Base-by-base conservation (phyloP, 2,329 filamentous ascomycete species). In the Orbilia ellipsospora region DNA sequence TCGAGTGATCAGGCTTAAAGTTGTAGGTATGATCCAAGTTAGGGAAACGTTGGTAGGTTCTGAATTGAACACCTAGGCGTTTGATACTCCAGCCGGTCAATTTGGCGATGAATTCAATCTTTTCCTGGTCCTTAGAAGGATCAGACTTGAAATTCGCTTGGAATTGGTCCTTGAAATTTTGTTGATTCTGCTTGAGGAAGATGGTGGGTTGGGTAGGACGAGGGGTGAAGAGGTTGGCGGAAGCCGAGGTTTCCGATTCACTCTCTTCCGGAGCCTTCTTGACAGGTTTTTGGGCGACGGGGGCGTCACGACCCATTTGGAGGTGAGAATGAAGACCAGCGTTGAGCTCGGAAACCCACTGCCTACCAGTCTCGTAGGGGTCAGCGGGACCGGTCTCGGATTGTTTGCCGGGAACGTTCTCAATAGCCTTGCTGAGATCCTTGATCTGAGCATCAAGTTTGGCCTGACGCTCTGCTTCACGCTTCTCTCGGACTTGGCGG, bases 141-240 rank as follows among this genome's bases (percentile, higher is more conserved):
- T 75, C 72, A n/a, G 72, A 69, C 42, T 75, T 75, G 59, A 69
- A 69, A 20, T 75, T 64, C 8, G 62, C 45, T 23, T 63, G 56
- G 28, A 75, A 75, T 4, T 69, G 59, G 28, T 69, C 72, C n/a
- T 75, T 75, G 26, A 54, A 57, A 8, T 20, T 48, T 4, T 56
- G 44, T n/a, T 28, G 48, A 2, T 44, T 12, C 7, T 60, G 12
- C 16, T 59, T 59, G 36, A 59, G 55, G 18, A 59, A 59, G 4
- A 59, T 59, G 16, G 40, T 45, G 15, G 55, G 60, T 42, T 63
- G 60, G 20, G 40, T 23, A 13, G 57, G 57, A n/a, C 16, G 13
- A 28, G 57, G 42, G 15, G 57, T 61, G 18, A 50, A 50, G 20
- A 42, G 15, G 40, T 42, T n/a, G 15, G 26, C 20, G n/a, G 55